phyloP scores from a whole-genome alignment of 2,329 filamentous ascomycete species.

The Lecanosticta acicola region DNA sequence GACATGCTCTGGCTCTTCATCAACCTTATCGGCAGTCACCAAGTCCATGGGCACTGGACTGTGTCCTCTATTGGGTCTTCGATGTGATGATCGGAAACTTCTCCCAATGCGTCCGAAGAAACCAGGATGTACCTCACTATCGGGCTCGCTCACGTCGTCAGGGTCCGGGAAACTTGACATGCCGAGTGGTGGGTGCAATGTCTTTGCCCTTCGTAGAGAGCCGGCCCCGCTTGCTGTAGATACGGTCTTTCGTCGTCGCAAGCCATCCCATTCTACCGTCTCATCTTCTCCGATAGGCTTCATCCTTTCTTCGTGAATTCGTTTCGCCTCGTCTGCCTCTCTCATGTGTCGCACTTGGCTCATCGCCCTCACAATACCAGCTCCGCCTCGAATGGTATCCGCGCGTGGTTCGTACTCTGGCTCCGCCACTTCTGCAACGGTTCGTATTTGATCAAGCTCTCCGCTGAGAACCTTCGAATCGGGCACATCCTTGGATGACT shows the following conservation, averaged over 20 bases:
- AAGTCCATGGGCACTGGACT: constrained; percentile 34
- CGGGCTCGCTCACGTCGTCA: constrained; percentile 42
- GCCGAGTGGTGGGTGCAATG: constrained; percentile 69
- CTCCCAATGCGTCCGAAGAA: constrained; percentile 38
- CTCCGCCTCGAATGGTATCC: constrained; percentile 87
- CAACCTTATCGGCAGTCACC: constrained; percentile 24
- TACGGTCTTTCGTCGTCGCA: constrained; percentile 64
- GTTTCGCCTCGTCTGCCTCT: constrained; percentile 72
- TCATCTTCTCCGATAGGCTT: constrained; percentile 74
- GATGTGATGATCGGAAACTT: constrained; percentile 12
- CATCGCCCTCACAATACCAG: constrained; percentile 78
- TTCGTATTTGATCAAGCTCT: constrained; percentile 89
- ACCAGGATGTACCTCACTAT: constrained; percentile 43
- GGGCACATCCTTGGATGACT: constrained; percentile 94
- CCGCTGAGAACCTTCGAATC: constrained; percentile 88
- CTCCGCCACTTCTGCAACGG: constrained; percentile 90
- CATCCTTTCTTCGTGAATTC: constrained; percentile 76
- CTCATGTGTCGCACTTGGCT: constrained; percentile 69
- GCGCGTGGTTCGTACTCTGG: constrained; percentile 95
- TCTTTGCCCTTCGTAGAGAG: constrained; percentile 44
- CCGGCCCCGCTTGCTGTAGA: constrained; percentile 33
- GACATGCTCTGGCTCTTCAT: constrained; percentile 38
- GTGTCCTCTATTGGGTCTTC: constrained; percentile 17
- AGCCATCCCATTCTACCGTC: constrained; percentile 82
- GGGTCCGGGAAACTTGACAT: constrained; percentile 78